Conservation (phyloP, 1,284 basidiomycete species). For the Pterulicium gracile region DNA sequence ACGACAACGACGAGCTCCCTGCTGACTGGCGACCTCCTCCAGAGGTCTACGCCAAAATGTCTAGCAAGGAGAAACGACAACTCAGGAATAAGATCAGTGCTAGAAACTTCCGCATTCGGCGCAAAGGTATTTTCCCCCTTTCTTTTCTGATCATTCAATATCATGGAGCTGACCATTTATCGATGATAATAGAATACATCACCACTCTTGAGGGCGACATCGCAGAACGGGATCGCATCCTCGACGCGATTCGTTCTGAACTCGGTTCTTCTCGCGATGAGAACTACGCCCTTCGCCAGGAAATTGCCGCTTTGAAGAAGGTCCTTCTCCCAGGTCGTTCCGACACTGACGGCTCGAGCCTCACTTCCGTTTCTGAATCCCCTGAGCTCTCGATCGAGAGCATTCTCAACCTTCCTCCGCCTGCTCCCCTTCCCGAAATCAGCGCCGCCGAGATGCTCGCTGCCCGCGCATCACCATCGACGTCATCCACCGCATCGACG, state of each 20-base stretch:
- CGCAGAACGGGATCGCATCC: constrained; percentile 83
- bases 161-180: constrained; percentile 4
- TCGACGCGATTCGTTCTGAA: constrained; percentile 82
- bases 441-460: constrained; percentile 26
- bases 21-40: constrained; percentile 78
- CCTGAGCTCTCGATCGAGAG: constrained; percentile 7
- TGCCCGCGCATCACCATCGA: constrained; percentile 13
- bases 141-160: constrained; percentile 7
- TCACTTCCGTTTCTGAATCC: constrained; percentile 16
- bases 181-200: constrained; percentile 70
- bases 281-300: constrained; percentile 77
- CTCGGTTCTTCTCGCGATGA: constrained; percentile 72
- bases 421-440: constrained; percentile 29
- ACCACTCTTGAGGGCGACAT: constrained; percentile 89
- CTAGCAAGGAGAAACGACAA: constrained; percentile 93
- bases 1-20: constrained; percentile 41
- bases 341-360: constrained; percentile 22
- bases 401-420: constrained; percentile 32
- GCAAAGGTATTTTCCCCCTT: constrained; percentile 58
- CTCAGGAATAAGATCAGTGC: constrained; percentile 96
- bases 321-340: constrained; percentile 56
- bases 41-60: constrained; percentile 94
- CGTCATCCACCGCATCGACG: constrained; percentile 16
- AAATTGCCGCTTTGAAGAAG: constrained; percentile 78
- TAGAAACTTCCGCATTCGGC: constrained; percentile 84